Evolutionary conservation across 768 basidiomycete genomes (phyloP).

Genomic region (Lactarius tabidus): DNA sequence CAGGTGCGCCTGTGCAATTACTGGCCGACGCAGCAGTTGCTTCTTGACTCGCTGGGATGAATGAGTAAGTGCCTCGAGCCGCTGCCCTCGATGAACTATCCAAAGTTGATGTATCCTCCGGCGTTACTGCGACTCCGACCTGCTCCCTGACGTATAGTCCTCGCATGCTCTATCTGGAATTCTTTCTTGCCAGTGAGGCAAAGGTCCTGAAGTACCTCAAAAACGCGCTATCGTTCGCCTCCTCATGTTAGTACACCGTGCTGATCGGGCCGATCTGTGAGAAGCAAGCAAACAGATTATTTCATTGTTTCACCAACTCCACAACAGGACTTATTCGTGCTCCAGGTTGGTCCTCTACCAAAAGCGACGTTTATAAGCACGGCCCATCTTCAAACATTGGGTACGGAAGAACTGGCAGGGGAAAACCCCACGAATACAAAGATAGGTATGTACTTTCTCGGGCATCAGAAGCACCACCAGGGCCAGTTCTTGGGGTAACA

Average conservation of each 20-base stretch:
- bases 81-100: constrained; percentile 47
- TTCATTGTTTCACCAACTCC: background rate
- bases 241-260: constrained; percentile 68
- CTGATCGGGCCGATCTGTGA: constrained; percentile 89
- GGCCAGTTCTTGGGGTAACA: background rate
- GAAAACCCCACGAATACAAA: background rate
- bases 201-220: constrained; percentile 99
- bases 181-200: no score
- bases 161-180: constrained; percentile 73
- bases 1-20: constrained; percentile 66
- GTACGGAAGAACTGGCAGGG: background rate
- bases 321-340: background rate
- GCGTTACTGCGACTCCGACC: no score
- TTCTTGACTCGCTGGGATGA: no score
- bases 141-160: background rate
- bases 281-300: background rate
- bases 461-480: background rate
- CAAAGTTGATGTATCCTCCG: constrained; percentile 94
- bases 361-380: background rate
- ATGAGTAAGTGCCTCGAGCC: no score
- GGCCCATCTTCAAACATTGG: background rate
- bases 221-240: constrained; percentile 58
- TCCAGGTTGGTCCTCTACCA: background rate
- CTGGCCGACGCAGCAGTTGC: no score
- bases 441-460: background rate